A percentile compares a stretch with the other conserved stretches of the same genome.
These are phyloP conservation scores for Pseudogymnoascus sp. DNA, from an alignment of 2,329 filamentous ascomycete genomes.

Conservation along the genomic window DNA sequence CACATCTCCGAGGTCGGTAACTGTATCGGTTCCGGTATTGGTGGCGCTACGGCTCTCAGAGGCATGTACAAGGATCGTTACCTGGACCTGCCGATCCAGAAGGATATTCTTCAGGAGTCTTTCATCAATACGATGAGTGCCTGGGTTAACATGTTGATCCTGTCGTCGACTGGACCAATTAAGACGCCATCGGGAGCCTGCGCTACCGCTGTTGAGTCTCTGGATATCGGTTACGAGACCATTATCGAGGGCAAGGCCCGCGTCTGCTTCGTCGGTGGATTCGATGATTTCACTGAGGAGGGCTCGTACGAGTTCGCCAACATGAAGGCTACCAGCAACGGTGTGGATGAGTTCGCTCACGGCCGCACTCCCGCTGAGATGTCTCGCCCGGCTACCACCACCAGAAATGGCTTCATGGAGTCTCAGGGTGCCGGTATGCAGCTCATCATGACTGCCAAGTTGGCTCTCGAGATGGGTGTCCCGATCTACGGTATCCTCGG, in stretches of 20 bases:
- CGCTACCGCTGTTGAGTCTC: slow-evolving; percentile 91
- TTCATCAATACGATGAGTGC: slow-evolving; percentile 99
- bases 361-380: slow-evolving; percentile 94
- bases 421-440: slow-evolving; percentile 98
- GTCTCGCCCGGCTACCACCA: slow-evolving; percentile 95
- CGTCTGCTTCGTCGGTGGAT: slow-evolving; percentile 95
- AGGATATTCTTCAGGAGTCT: slow-evolving; percentile 97
- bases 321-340: slow-evolving; percentile 99
- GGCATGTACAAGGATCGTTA: slow-evolving; percentile 98
- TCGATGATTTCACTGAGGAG: slow-evolving; percentile 98
- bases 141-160: slow-evolving; percentile 98
- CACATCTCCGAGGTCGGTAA: slow-evolving; percentile 97
- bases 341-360: slow-evolving; percentile 90
- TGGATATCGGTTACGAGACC: slow-evolving; percentile 96
- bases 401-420: slow-evolving; percentile 97
- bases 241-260: slow-evolving; percentile 98
- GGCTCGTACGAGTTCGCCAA: slow-evolving; percentile 99
- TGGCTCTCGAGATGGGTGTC: slow-evolving; percentile 96
- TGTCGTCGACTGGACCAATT: slow-evolving; percentile 96
- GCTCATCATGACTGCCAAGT: slow-evolving; percentile 93
- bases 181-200: slow-evolving; percentile 98
- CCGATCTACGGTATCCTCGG: slow-evolving; percentile 94
- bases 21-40: slow-evolving; percentile 97
- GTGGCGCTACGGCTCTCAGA: slow-evolving; percentile 82
- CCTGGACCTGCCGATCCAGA: slow-evolving; percentile 94